Evolutionary conservation across 495 filamentous ascomycete genomes (phyloP), one percentile per base, ranked within the genome.

Genomic region (Xylaria telfairii): DNA sequence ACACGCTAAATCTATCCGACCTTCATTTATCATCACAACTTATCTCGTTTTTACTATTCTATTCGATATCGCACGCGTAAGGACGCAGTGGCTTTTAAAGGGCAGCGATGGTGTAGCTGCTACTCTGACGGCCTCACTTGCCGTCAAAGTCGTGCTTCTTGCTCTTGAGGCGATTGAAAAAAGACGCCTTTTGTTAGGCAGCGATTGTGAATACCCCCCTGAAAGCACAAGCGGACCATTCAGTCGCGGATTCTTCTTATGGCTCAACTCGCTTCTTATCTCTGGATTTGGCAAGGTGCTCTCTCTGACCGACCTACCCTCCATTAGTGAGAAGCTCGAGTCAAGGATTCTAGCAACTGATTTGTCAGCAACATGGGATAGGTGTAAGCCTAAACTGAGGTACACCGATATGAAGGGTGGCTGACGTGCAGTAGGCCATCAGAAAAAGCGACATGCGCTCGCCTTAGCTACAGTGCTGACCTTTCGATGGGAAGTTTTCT

Each of bases 11-110:
- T 74, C 79, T 10, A 71, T 85, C 6, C 73, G 81, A 26, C 81
- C 85, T 17, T 91, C 90, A 1, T 81, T 85, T 49, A 71, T 91
- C 17, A 75, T 92, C 62, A 84, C 83, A 65, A 68, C 82, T 4
- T 92, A 88, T 74, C 82, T 92, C 3, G 78, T 89, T 44, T 73
- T 86, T 70, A 85, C 87, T 0, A 67, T 88, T 13, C 70, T 90
- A 15, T 86, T 91, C 63, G 89, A 91, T 76, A 79, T 81, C 56
- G 85, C 78, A 17, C 81, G 77, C 47, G 68, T 75, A 3, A 74
- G 84, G 9, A 85, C 77, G 10, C 72, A 78, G 61, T 91, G 86
- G 84, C 73, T 83, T 53, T 68, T 72, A 7, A 63, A 51, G 21
- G 21, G 24, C 1, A 60, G 68, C 47, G 21, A 53, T 8, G 54